phyloP scores from a whole-genome alignment of 129 eudicot species.

The Pittosporum tobira region DNA sequence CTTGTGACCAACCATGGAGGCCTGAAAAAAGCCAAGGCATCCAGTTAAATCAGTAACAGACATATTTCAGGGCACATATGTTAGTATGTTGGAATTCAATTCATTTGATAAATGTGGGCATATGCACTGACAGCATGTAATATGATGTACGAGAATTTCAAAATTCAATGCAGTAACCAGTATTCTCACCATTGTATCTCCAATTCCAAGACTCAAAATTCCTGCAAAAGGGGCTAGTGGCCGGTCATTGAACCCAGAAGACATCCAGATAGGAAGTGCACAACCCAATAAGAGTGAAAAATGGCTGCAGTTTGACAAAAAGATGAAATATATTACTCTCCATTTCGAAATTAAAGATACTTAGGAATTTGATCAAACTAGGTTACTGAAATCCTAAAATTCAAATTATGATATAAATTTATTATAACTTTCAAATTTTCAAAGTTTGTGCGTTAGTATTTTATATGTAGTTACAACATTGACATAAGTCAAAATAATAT shows the following conservation, averaged over 20 bases:
- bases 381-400: too few relatives aligned
- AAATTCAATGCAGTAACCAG: not conserved
- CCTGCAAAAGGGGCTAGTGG: slow-evolving; percentile 99
- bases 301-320: slow-evolving; percentile 39
- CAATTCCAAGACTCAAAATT: slow-evolving; percentile 94
- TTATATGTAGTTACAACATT: too few relatives aligned
- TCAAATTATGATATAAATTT: too few relatives aligned
- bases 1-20: slow-evolving; percentile 97
- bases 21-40: slow-evolving; percentile 34
- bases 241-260: slow-evolving; percentile 82
- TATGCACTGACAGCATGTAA: not conserved
- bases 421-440: too few relatives aligned
- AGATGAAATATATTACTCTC: slow-evolving; percentile 11
- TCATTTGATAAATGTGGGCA: too few relatives aligned
- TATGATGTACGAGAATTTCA: not conserved
- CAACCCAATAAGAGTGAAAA: slow-evolving; percentile 94
- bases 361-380: too few relatives aligned
- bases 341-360: too few relatives aligned
- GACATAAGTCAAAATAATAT: too few relatives aligned
- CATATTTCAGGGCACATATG: not conserved
- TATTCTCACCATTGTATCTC: slow-evolving; percentile 93
- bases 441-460: too few relatives aligned
- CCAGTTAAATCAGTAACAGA: not conserved
- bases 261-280: slow-evolving; percentile 96
- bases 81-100: too few relatives aligned